Percentiles rank a stretch among this genome's conserved stretches.
Conservation (phyloP, 768 basidiomycete species). For the Fomitopsis pulvina region DNA sequence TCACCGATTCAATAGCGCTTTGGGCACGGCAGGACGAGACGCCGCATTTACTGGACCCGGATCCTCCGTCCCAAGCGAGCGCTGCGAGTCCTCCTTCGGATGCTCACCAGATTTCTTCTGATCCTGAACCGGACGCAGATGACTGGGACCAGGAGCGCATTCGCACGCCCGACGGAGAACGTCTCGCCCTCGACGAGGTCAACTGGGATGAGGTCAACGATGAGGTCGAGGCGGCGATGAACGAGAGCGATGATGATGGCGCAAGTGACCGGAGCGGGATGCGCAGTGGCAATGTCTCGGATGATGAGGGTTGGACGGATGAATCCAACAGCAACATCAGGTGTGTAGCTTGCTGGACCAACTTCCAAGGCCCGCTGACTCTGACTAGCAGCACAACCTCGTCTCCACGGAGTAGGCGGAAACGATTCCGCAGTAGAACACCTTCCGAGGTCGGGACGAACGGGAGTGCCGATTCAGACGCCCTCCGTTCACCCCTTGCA, state of each 20-base stretch:
- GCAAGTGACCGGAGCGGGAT: constrained; percentile 27
- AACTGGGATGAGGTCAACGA: constrained; percentile 82
- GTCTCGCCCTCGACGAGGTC: constrained; percentile 53
- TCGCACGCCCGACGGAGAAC: constrained; percentile 7
- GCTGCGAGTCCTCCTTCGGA: constrained; percentile 39
- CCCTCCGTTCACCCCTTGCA: constrained; percentile 60
- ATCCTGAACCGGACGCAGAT: constrained; percentile 59
- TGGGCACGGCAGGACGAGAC: constrained; percentile 81
- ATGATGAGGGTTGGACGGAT: constrained; percentile 49
- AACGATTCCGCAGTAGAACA: constrained; percentile 66
- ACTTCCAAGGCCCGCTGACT: neutral
- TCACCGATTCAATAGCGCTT: constrained; percentile 82
- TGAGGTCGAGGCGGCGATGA: constrained; percentile 84
- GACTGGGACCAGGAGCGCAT: constrained; percentile 49
- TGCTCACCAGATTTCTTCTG: constrained; percentile 51
- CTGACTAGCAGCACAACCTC: constrained; percentile 26
- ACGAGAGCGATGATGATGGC: constrained; percentile 67
- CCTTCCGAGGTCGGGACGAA: constrained; percentile 50
- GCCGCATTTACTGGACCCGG: constrained; percentile 64
- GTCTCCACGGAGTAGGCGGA: constrained; percentile 48
- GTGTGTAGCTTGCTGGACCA: constrained; percentile 19
- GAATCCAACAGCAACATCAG: constrained; percentile 42
- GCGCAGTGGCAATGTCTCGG: constrained; percentile 38
- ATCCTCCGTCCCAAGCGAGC: constrained; percentile 27
- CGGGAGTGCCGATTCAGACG: constrained; percentile 29